Conservation (phyloP, 1,139 yeast genomes). For the Zygosaccharomyces pseudobailii region DNA sequence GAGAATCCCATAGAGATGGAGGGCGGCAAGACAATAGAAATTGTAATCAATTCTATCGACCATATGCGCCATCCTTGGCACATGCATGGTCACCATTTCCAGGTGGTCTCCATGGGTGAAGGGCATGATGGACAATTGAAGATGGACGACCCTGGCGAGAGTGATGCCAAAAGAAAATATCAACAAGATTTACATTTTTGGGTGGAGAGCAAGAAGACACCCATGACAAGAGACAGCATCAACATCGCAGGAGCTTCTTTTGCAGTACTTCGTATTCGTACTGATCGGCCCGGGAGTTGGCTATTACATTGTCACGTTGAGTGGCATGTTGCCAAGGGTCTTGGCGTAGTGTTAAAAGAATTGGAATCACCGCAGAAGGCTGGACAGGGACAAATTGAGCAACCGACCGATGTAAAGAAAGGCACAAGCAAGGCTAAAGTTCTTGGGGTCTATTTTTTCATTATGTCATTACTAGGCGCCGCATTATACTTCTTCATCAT, state of each 20-base stretch:
- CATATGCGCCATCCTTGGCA: constrained; percentile 94
- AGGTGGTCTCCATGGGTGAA: constrained; percentile 56
- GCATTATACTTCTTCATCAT: constrained; percentile 11
- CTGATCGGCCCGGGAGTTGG: constrained; percentile 78
- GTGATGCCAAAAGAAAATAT: constrained; percentile 20
- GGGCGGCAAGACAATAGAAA: constrained; percentile 56
- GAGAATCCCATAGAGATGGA: constrained; percentile 39
- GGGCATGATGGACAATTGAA: constrained; percentile 42
- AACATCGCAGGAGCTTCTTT: constrained; percentile 56
- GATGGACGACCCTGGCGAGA: constrained; percentile 35
- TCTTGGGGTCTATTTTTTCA: constrained; percentile 12
- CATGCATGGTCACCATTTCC: constrained; percentile 81
- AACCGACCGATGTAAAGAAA: neutral
- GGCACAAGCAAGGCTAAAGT: constrained; percentile 7
- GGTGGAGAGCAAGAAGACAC: constrained; percentile 32
- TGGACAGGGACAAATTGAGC: neutral
- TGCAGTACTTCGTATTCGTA: constrained; percentile 52
- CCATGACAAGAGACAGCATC: constrained; percentile 63
- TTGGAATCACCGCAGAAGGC: neutral
- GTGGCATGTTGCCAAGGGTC: constrained; percentile 72
- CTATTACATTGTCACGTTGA: constrained; percentile 77
- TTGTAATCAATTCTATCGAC: constrained; percentile 68
- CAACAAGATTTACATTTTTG: constrained; percentile 21
- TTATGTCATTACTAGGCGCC: constrained; percentile 15
- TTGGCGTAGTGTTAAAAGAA: constrained; percentile 44